Evolutionary conservation across 2,329 filamentous ascomycete species (phyloP).

Genomic region (Hymenoscyphus fraxineus): DNA sequence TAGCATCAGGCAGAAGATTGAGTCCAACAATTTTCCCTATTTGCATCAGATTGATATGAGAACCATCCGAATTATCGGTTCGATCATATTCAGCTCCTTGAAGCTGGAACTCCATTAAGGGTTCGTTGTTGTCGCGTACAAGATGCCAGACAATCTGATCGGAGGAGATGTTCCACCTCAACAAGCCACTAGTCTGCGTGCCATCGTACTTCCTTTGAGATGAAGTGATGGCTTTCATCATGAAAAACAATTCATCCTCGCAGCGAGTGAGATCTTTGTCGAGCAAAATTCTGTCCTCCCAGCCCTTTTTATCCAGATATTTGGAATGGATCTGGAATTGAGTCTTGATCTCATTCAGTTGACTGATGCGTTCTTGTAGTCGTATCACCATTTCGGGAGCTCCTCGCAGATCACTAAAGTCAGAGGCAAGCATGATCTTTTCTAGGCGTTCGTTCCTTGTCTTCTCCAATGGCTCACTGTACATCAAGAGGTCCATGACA

Average conservation of each 20-base stretch:
- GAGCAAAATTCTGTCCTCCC: constrained; percentile 84
- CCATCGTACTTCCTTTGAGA: constrained; percentile 83
- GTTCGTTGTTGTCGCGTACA: constrained; percentile 79
- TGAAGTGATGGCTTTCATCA: constrained; percentile 99
- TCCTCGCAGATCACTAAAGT: constrained; percentile 94
- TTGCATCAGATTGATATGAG: constrained; percentile 87
- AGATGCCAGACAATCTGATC: constrained; percentile 97
- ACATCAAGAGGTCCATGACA: constrained; percentile 89
- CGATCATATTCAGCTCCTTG: constrained; percentile 89
- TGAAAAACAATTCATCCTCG: constrained; percentile 97
- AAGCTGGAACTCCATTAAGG: constrained; percentile 88
- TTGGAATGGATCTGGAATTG: constrained; percentile 92
- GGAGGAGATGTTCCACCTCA: constrained; percentile 92
- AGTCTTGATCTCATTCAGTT: constrained; percentile 92
- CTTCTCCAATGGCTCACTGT: constrained; percentile 94
- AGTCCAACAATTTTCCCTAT: constrained; percentile 84
- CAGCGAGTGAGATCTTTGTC: constrained; percentile 85
- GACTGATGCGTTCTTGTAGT: constrained; percentile 86
- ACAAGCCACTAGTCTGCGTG: constrained; percentile 69
- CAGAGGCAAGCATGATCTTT: constrained; percentile 97
- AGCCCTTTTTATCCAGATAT: constrained; percentile 81
- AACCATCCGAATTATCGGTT: constrained; percentile 95
- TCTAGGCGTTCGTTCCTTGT: constrained; percentile 92
- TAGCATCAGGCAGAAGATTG: constrained; percentile 83
- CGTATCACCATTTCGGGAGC: constrained; percentile 89